A percentile compares a stretch with the other conserved stretches of the same genome.
These are phyloP conservation scores for Aureobasidium sp. DNA, from an alignment of 2,329 filamentous ascomycete species.

Conservation along the genomic window DNA sequence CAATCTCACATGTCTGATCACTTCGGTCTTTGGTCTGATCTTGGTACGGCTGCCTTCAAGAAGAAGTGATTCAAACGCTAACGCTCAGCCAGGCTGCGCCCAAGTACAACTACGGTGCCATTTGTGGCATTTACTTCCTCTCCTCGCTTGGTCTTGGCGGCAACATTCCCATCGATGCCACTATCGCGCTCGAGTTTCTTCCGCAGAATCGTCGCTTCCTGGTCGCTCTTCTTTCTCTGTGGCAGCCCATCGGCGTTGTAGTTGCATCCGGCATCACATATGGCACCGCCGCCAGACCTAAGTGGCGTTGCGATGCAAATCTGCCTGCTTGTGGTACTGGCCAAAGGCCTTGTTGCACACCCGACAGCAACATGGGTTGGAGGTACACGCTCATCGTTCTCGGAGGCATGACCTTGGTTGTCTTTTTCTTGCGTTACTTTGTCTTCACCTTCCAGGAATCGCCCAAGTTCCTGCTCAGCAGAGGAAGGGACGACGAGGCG, in stretches of 20 bases:
- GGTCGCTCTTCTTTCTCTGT: conserved; percentile 47
- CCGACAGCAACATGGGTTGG: conserved; percentile 39
- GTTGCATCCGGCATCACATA: conserved; percentile 47
- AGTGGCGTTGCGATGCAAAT: conserved; percentile 22
- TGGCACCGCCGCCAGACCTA: conserved; percentile 23
- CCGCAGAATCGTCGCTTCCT: conserved; percentile 48
- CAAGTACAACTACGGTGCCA: conserved; percentile 41
- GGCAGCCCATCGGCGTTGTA: conserved; percentile 51
- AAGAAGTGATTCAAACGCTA: not conserved
- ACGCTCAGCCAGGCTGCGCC: not conserved
- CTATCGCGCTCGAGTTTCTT: conserved; percentile 51
- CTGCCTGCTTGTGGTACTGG: conserved; percentile 40
- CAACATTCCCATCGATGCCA: conserved; percentile 51
- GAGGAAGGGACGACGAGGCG: conserved; percentile 47
- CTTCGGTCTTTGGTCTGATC: conserved; percentile 47
- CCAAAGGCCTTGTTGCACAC: conserved; percentile 31
- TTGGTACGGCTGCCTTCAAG: conserved; percentile 37
- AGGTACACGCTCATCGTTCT: conserved; percentile 36
- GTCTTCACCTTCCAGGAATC: conserved; percentile 52
- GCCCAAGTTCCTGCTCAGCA: conserved; percentile 52
- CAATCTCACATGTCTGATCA: conserved; percentile 51
- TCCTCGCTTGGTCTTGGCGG: conserved; percentile 44
- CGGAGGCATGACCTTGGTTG: conserved; percentile 34
- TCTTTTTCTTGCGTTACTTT: conserved; percentile 48
- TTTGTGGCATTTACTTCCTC: conserved; percentile 49